Evolutionary conservation across 495 filamentous ascomycete species (phyloP), one percentile per base, ranked within the genome.

Genomic region (Hypoxylon fragiforme): DNA sequence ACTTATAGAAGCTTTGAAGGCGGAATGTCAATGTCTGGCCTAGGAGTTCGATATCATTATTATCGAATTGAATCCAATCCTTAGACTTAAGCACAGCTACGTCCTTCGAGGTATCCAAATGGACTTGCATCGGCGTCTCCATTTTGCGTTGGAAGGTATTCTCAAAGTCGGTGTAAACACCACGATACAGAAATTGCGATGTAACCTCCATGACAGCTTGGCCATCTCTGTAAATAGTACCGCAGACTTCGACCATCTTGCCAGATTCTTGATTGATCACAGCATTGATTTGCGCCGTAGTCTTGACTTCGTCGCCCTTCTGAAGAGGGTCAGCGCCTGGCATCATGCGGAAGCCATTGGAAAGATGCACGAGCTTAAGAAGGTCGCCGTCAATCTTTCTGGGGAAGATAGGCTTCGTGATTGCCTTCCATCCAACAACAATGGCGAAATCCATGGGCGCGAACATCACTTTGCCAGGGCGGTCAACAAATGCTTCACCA

Each of bases 371-470:
- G 35, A 98, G 84, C 73, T 90, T 94, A 36, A 98, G 79, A 31
- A 98, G 79, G 68, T 98, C 94, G 35, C 94, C 94, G 60, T 98
- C 92, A 54, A 97, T 95, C 52, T 82, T 87, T 49, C 88, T 83
- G 54, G 94, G 94, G 80, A 98, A 97, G 68, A 97, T 97, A 0
- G 94, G 92, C 77, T 96, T 97, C 16, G 89, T 97, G 69, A 98
- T 97, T 32, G 94, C 94, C 72, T 98, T 96, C 94, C 94, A 98
- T 54, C 94, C 94, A 13, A 95, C 90, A 19, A 98, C 94, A 54
- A 98, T 97, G 49, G 94, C 94, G 59, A 97, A 98, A 70, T 98
- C 94, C 94, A 98, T 99, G 32, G 95, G 94, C 15, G 94, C 95
- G 60, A 85, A 92, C 60, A 95, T 89, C 64, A 89, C 87, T 75